Evolutionary conservation across 352 stramenopile species (phyloP).

Genomic region (Globisporangium uncinulatum): DNA sequence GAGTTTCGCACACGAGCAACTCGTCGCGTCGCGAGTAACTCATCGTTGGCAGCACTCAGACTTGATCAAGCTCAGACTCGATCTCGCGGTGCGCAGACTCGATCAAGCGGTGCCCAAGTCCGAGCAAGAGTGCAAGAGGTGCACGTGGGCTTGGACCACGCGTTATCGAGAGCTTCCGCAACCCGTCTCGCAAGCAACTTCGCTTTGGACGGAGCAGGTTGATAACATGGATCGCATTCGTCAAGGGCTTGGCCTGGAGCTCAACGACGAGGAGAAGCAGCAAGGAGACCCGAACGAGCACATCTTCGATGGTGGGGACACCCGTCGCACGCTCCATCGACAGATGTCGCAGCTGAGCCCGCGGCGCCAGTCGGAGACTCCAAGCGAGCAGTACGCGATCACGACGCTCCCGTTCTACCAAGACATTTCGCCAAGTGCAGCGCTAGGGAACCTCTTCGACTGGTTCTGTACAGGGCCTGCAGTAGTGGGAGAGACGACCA

Average conservation of each 20-base stretch:
- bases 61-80: too few species aligned
- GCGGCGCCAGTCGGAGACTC: slow-evolving; percentile 17
- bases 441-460: slow-evolving; percentile 36
- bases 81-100: too few species aligned
- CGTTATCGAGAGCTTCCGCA: too few species aligned
- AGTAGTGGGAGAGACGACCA: neutral
- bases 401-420: slow-evolving; percentile 50
- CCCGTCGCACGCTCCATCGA: slow-evolving; percentile 19
- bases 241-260: slow-evolving; percentile 5
- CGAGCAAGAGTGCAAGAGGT: too few species aligned
- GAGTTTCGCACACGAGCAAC: too few species aligned
- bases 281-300: slow-evolving; percentile 21
- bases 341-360: slow-evolving; percentile 39
- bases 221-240: neutral
- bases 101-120: too few species aligned
- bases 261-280: slow-evolving; percentile 17
- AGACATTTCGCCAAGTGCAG: slow-evolving; percentile 37
- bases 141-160: too few species aligned
- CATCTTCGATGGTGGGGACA: slow-evolving; percentile 25
- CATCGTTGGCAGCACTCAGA: too few species aligned
- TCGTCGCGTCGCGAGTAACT: too few species aligned
- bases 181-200: too few species aligned
- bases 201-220: neutral
- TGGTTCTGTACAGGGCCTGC: slow-evolving; percentile 21
- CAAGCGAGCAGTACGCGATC: slow-evolving; percentile 14